A percentile compares a stretch with the other conserved stretches of the same genome.
These are phyloP conservation scores for Lycium ferocissimum DNA, from an alignment of 257 asterid species.

Conservation along the genomic window DNA sequence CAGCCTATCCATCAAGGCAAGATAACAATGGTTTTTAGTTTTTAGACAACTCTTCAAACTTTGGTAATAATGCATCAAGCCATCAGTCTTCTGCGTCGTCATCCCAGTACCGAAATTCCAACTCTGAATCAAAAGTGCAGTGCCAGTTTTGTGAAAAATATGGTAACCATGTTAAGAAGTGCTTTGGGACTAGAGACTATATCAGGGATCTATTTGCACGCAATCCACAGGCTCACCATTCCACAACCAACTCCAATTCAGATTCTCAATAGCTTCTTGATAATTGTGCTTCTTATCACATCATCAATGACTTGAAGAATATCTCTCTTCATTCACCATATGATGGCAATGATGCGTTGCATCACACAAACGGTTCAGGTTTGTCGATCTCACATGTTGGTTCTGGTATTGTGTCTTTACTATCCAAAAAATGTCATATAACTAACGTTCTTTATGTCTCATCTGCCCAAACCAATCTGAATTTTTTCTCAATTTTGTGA, in stretches of 20 bases:
- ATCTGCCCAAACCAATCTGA: background rate
- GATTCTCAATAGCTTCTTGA: background rate
- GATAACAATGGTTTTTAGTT: background rate
- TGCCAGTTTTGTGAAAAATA: background rate
- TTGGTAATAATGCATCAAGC: background rate
- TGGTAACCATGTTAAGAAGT: background rate
- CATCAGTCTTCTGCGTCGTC: too few relatives aligned
- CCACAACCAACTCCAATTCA: background rate
- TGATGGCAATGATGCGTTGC: slow-evolving; percentile 4
- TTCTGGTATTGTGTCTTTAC: background rate
- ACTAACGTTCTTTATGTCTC: slow-evolving; percentile 7
- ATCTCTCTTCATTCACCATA: background rate
- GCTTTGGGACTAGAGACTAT: background rate
- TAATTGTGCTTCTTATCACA: slow-evolving; percentile 18
- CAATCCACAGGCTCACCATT: background rate
- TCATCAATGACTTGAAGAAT: background rate
- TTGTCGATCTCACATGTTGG: slow-evolving; percentile 1
- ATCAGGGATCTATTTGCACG: background rate
- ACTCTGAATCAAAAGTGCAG: too few relatives aligned
- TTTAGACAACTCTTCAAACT: background rate
- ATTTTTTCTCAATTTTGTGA: slow-evolving; percentile 19
- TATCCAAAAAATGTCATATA: background rate
- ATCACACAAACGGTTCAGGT: slow-evolving; percentile 12
- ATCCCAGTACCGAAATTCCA: too few relatives aligned
- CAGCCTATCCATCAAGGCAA: too few relatives aligned